phyloP scores from a whole-genome alignment of 495 filamentous ascomycete genomes.

The Beverwykella pulmonaria region DNA sequence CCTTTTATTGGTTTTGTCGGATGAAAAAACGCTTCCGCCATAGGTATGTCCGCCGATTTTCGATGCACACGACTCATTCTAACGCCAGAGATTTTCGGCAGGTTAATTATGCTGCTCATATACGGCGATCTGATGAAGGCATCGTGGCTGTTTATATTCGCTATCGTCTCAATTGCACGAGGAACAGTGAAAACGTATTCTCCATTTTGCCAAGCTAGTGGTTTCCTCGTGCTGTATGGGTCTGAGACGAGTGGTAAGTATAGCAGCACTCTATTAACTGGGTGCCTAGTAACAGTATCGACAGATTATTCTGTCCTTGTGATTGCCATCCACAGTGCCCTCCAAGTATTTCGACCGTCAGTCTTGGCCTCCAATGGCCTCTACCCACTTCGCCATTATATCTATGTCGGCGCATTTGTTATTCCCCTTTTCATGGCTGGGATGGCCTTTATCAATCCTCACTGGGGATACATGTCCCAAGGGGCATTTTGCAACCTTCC shows the following conservation, averaged over 20 bases:
- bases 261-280: background rate
- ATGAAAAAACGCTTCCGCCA: constrained; percentile 76
- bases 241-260: constrained; percentile 64
- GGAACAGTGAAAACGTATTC: constrained; percentile 55
- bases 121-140: constrained; percentile 70
- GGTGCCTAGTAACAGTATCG: background rate
- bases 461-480: constrained; percentile 57
- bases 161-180: constrained; percentile 54
- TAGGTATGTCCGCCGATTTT: constrained; percentile 55
- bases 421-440: constrained; percentile 62
- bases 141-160: constrained; percentile 64
- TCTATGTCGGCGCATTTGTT: constrained; percentile 58
- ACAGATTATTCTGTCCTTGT: constrained; percentile 68
- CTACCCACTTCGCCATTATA: constrained; percentile 62
- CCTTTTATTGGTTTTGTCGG: constrained; percentile 72
- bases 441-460: constrained; percentile 64
- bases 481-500: constrained; percentile 71
- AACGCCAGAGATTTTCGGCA: background rate
- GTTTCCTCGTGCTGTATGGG: constrained; percentile 65
- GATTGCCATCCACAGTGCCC: constrained; percentile 69
- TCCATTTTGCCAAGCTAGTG: constrained; percentile 66
- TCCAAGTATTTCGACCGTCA: constrained; percentile 65
- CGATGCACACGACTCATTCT: background rate
- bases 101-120: constrained; percentile 59
- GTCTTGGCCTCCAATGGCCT: constrained; percentile 55